phyloP scores from a whole-genome alignment of 2,329 filamentous ascomycete genomes.

The Pseudopyricularia javanii region DNA sequence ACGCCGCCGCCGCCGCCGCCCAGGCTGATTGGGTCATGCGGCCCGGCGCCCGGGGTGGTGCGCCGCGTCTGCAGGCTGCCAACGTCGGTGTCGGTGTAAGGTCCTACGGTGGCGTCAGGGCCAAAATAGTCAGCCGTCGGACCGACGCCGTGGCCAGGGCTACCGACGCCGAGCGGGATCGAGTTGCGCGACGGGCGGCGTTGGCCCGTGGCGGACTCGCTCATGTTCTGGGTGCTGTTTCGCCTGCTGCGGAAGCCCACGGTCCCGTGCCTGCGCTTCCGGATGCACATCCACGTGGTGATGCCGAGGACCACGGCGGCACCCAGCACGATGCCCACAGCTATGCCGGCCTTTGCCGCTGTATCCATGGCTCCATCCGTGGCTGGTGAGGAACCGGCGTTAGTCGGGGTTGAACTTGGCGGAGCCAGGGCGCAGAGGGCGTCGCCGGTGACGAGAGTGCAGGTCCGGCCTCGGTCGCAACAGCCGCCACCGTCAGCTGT shows the following conservation, averaged over 20 bases:
- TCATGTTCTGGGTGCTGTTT: conserved; percentile 6
- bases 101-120: conserved; percentile 28
- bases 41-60: conserved; percentile 16
- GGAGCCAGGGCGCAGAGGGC: conserved; percentile 26
- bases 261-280: conserved; percentile 19
- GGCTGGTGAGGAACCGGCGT: conserved; percentile 9
- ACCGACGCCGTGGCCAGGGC: conserved; percentile 10
- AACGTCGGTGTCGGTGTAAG: conserved; percentile 26
- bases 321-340: conserved; percentile 34
- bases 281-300: conserved; percentile 34
- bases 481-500: conserved; percentile 32
- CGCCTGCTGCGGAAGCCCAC: conserved; percentile 1
- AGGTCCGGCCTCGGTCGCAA: conserved; percentile 30
- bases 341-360: conserved; percentile 45
- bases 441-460: conserved; percentile 21
- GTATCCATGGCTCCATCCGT: conserved; percentile 20
- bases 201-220: not conserved
- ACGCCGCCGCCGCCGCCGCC: conserved; percentile 36
- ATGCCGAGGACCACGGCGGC: conserved; percentile 27
- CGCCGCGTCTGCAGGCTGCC: conserved; percentile 4
- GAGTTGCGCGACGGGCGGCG: conserved; percentile 5
- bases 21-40: conserved; percentile 30
- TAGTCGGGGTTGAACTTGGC: conserved; percentile 7
- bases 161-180: conserved; percentile 3
- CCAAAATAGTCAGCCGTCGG: conserved; percentile 30